Conservation (phyloP, 495 filamentous ascomycete genomes). For the Cryomyces antarcticus region DNA sequence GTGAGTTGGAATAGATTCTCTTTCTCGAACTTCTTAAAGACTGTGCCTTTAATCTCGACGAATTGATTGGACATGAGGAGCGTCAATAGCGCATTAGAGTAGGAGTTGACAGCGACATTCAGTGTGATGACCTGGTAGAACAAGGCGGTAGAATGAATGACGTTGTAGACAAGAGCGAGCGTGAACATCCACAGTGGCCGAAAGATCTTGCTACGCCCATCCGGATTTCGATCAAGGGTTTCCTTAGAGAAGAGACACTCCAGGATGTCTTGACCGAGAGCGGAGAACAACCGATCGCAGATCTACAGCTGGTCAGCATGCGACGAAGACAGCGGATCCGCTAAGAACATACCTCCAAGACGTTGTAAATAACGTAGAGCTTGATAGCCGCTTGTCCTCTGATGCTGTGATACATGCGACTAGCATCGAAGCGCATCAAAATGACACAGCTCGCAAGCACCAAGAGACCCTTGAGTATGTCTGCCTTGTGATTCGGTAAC, state of each 20-base stretch:
- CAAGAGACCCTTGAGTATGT: constrained; percentile 74
- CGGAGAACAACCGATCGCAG: constrained; percentile 68
- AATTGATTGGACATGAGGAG: constrained; percentile 90
- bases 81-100: constrained; percentile 86
- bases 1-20: constrained; percentile 94
- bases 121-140: constrained; percentile 96
- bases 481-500: constrained; percentile 78
- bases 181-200: constrained; percentile 82
- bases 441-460: constrained; percentile 67
- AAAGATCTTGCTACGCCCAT: constrained; percentile 82
- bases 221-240: constrained; percentile 66
- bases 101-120: constrained; percentile 96
- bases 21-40: constrained; percentile 96
- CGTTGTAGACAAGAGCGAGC: constrained; percentile 69
- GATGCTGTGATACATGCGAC: constrained; percentile 95
- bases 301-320: constrained; percentile 18
- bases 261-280: constrained; percentile 84
- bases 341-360: constrained; percentile 44
- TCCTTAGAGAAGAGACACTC: constrained; percentile 90
- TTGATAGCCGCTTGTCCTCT: constrained; percentile 93
- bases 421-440: constrained; percentile 85
- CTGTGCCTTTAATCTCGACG: constrained; percentile 91
- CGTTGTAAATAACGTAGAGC: constrained; percentile 95
- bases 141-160: constrained; percentile 63
- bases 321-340: neutral